A percentile compares a stretch with the other conserved stretches of the same genome.
Conservation (phyloP, 2,329 filamentous ascomycete species). For the Mollisiaceae sp. region DNA sequence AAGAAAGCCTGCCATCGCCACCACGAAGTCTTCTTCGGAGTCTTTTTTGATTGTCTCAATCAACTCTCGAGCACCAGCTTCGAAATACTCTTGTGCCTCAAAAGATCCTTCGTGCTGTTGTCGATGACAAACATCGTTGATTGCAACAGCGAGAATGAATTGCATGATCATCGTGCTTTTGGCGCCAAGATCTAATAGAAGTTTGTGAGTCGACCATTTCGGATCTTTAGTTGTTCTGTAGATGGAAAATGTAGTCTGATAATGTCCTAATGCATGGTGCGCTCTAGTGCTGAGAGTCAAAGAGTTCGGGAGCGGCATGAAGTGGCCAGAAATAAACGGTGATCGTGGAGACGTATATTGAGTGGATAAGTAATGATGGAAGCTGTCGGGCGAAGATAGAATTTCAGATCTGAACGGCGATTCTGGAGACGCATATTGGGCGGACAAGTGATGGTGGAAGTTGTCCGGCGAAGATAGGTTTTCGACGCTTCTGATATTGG, state of each 20-base stretch:
- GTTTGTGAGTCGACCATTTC: conserved; percentile 21
- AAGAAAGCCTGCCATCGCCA: conserved; percentile 16
- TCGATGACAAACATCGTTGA: conserved; percentile 19
- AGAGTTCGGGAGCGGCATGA: conserved; percentile 13
- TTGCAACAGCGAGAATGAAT: conserved; percentile 19
- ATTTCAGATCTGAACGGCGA: not conserved
- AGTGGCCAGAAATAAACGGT: conserved; percentile 1
- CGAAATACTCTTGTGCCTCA: conserved; percentile 15
- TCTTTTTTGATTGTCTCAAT: conserved; percentile 5
- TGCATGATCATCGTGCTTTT: conserved; percentile 18
- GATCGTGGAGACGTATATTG: not conserved
- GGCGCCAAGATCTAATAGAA: conserved; percentile 15
- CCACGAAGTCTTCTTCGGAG: conserved; percentile 12
- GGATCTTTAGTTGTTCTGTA: conserved; percentile 20
- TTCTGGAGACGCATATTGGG: not conserved
- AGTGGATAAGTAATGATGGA: not conserved
- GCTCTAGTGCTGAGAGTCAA: not conserved
- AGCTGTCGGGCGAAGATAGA: not conserved
- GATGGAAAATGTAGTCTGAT: conserved; percentile 16
- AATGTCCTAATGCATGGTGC: conserved; percentile 15
- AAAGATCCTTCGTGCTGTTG: conserved; percentile 3
- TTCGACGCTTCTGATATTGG: not conserved
- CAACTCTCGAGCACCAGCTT: conserved; percentile 5
- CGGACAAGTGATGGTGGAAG: not conserved
- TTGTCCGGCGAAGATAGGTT: not conserved